Percentiles rank a stretch among this genome's conserved stretches.
phyloP scores from a whole-genome alignment of 768 basidiomycete genomes.

The Suillus weaverae region DNA sequence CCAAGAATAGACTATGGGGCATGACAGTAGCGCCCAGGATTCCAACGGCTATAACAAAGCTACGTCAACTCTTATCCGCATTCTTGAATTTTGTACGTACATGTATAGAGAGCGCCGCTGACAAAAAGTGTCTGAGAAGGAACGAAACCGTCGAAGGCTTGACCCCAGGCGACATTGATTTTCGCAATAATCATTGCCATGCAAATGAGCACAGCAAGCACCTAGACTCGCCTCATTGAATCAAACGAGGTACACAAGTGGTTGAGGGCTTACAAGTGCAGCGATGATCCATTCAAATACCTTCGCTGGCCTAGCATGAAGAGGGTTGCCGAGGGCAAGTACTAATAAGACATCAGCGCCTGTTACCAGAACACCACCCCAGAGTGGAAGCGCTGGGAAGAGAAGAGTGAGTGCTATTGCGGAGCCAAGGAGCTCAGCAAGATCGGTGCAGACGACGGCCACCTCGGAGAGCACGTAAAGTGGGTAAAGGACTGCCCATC shows the following conservation, averaged over 20 bases:
- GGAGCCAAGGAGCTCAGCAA: constrained; percentile 80
- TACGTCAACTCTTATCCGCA: constrained; percentile 15
- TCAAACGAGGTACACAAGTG: neutral
- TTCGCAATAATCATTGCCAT: constrained; percentile 76
- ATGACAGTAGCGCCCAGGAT: constrained; percentile 86
- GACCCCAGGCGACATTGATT: constrained; percentile 67
- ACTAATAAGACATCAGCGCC: constrained; percentile 68
- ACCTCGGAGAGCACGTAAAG: constrained; percentile 65
- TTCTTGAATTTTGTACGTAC: constrained; percentile 39
- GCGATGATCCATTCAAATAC: constrained; percentile 69
- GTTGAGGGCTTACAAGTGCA: constrained; percentile 46
- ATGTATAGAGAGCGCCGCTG: constrained; percentile 61
- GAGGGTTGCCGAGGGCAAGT: constrained; percentile 69
- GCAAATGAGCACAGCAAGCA: constrained; percentile 71
- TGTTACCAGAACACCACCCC: constrained; percentile 71
- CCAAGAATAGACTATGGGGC: constrained; percentile 92
- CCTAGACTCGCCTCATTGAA: constrained; percentile 35
- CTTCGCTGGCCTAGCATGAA: constrained; percentile 63
- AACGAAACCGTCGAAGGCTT: constrained; percentile 73
- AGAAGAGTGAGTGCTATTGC: constrained; percentile 80
- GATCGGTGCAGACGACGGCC: constrained; percentile 75
- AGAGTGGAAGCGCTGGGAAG: constrained; percentile 66
- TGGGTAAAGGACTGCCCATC: constrained; percentile 64
- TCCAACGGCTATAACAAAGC: constrained; percentile 52
- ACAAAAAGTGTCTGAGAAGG: constrained; percentile 66